A percentile compares a stretch with the other conserved stretches of the same genome.
phyloP scores from a whole-genome alignment of 257 asterid species.

The Buddleja alternifolia region DNA sequence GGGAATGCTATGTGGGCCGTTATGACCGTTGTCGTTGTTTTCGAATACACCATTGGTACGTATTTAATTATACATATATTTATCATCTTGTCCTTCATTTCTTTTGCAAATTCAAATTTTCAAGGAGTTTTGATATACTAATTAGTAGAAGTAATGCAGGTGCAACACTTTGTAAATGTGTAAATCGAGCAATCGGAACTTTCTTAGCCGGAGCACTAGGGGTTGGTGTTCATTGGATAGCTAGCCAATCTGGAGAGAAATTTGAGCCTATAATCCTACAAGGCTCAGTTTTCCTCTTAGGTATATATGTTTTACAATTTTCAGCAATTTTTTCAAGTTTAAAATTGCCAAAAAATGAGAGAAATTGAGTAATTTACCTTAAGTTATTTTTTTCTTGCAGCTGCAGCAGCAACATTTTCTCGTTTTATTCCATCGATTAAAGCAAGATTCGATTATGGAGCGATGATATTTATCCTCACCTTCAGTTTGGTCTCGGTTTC shows the following conservation, averaged over 20 bases:
- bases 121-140: not conserved
- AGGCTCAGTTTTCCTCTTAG: slow-evolving; percentile 69
- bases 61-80: not conserved
- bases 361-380: slow-evolving; percentile 18
- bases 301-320: slow-evolving; percentile 30
- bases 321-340: not conserved
- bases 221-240: slow-evolving; percentile 90
- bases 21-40: slow-evolving; percentile 86
- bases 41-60: slow-evolving; percentile 81
- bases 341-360: not conserved
- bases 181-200: slow-evolving; percentile 69
- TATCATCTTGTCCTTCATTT: too few relatives aligned
- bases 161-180: slow-evolving; percentile 66
- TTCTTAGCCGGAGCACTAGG: slow-evolving; percentile 76
- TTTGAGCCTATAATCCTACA: slow-evolving; percentile 74
- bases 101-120: too few relatives aligned
- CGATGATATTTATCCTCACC: slow-evolving; percentile 79
- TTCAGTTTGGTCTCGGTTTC: slow-evolving; percentile 86
- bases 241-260: slow-evolving; percentile 58
- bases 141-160: slow-evolving; percentile 42
- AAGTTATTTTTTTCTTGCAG: slow-evolving; percentile 47
- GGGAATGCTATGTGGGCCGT: slow-evolving; percentile 93
- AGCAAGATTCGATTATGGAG: slow-evolving; percentile 81
- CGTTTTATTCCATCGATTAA: slow-evolving; percentile 80
- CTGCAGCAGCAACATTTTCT: slow-evolving; percentile 77